phyloP scores from a whole-genome alignment of 345 rosid species.

The Schrenkiella parvula region DNA sequence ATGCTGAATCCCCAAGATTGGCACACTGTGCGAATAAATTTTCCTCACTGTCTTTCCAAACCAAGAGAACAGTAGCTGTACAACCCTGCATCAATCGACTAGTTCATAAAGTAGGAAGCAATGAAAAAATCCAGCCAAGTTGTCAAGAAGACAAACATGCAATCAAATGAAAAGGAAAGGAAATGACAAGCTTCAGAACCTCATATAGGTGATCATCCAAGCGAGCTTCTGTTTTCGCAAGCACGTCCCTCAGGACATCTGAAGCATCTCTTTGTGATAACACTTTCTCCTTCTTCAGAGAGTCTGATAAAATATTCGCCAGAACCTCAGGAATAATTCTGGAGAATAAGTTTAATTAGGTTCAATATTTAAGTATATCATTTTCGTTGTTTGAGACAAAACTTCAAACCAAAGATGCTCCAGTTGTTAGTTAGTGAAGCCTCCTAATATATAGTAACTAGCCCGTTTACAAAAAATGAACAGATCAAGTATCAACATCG shows the following conservation, averaged over 20 bases:
- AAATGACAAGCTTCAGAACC: constrained; percentile 43
- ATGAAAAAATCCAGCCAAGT: constrained; percentile 7
- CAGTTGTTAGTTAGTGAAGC: neutral
- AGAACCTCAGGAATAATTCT: constrained; percentile 81
- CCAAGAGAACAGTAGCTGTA: constrained; percentile 85
- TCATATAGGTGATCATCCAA: constrained; percentile 71
- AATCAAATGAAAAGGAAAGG: constrained; percentile 1
- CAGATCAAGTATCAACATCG: constrained; percentile 5
- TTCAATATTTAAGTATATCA: neutral
- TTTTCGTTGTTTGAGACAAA: neutral
- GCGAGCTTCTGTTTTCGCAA: constrained; percentile 77
- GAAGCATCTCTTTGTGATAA: constrained; percentile 72
- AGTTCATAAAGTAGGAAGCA: neutral
- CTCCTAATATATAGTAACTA: constrained; percentile 8
- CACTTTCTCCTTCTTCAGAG: constrained; percentile 61
- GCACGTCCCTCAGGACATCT: constrained; percentile 69
- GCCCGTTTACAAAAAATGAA: constrained; percentile 9
- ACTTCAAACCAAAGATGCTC: constrained; percentile 19
- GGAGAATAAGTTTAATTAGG: constrained; percentile 21
- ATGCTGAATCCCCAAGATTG: constrained; percentile 93
- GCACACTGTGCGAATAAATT: constrained; percentile 81
- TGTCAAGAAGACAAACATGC: constrained; percentile 6
- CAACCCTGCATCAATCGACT: constrained; percentile 66
- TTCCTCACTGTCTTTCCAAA: constrained; percentile 59
- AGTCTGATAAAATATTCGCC: constrained; percentile 66